Evolutionary conservation across 2,329 filamentous ascomycete genomes (phyloP).

Genomic region (Colletotrichum simmondsii): DNA sequence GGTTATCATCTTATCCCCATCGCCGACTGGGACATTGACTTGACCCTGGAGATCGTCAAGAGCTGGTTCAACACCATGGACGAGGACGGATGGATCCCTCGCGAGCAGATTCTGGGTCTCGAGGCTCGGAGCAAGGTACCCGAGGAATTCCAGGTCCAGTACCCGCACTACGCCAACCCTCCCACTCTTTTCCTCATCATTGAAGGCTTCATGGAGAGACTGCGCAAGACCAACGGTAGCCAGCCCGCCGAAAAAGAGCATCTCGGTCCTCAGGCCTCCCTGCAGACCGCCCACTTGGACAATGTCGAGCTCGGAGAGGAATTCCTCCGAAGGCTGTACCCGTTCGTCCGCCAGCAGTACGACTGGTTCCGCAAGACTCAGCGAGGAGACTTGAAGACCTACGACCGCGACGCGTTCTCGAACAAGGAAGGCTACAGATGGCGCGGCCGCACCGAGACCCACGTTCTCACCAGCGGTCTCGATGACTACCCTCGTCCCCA

Average conservation of each 20-base stretch:
- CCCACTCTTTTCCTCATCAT: constrained; percentile 93
- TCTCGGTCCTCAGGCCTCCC: constrained; percentile 52
- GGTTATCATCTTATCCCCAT: constrained; percentile 95
- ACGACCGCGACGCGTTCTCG: constrained; percentile 89
- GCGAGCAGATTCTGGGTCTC: constrained; percentile 91
- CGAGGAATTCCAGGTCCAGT: constrained; percentile 91
- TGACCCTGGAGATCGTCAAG: constrained; percentile 87
- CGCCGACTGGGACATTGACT: constrained; percentile 92
- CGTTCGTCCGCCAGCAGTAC: constrained; percentile 88
- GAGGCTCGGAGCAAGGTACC: constrained; percentile 97
- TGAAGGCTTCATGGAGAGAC: constrained; percentile 83
- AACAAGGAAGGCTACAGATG: constrained; percentile 94
- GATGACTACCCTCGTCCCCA: constrained; percentile 96
- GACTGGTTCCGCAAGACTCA: constrained; percentile 96
- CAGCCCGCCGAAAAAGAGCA: constrained; percentile 54
- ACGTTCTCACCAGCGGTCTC: constrained; percentile 91
- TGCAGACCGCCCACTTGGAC: constrained; percentile 74
- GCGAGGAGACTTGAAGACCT: constrained; percentile 87
- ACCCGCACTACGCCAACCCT: constrained; percentile 97
- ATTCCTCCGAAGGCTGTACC: constrained; percentile 83
- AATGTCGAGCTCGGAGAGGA: constrained; percentile 74
- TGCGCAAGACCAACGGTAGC: constrained; percentile 67
- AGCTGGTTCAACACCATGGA: constrained; percentile 98
- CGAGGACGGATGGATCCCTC: constrained; percentile 95
- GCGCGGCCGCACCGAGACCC: constrained; percentile 87